Evolutionary conservation across 2,329 filamentous ascomycete species (phyloP), one percentile per base, ranked within the genome.

Genomic region (Colletotrichum lini): DNA sequence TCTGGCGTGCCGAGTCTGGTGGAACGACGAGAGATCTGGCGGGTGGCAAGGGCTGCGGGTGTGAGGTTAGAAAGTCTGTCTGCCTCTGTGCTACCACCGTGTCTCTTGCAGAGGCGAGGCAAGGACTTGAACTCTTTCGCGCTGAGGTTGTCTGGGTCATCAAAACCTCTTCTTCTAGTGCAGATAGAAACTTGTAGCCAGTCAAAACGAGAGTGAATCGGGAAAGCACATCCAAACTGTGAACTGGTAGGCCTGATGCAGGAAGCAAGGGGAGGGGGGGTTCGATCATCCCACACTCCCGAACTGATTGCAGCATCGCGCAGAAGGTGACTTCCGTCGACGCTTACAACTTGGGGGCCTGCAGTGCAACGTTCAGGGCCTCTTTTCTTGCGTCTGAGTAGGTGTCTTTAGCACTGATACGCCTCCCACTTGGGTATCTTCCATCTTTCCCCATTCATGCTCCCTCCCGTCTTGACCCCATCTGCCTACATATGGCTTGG

Each of bases 251-350:
- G 30, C 30, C 35, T 35, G 18, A 49, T 18, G 44, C 26, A 38
- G 44, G 6, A 38, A 52, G 26, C 13, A n/a, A 21, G 23, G 42
- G 18, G 26, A 13, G 30, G 8, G 8, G 7, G 1, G 30, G 30
- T 9, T 35, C 30, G 30, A 35, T 35, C 30, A 62, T 52, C 57
- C 57, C 12, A 52, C 49, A 52, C 44, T 42, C 21, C 23, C 23
- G 12, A 67, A 61, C 4, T 56, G 52, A 72, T 70, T 72, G 69
- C 53, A 58, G 45, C 45, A 70, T 70, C 53, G 45, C 70, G 69
- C 65, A 72, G 66, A 44, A 47, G 53, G 4, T 59, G 54, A 13
- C 16, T n/a, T 23, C 68, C 38, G 52, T 16, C 5, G 6, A 21
- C 15, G 15, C 30, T 50, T 45, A 26, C 58, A 8, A 15, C 49